phyloP scores from a whole-genome alignment of 2,329 filamentous ascomycete genomes.

The Exophiala viscosa region DNA sequence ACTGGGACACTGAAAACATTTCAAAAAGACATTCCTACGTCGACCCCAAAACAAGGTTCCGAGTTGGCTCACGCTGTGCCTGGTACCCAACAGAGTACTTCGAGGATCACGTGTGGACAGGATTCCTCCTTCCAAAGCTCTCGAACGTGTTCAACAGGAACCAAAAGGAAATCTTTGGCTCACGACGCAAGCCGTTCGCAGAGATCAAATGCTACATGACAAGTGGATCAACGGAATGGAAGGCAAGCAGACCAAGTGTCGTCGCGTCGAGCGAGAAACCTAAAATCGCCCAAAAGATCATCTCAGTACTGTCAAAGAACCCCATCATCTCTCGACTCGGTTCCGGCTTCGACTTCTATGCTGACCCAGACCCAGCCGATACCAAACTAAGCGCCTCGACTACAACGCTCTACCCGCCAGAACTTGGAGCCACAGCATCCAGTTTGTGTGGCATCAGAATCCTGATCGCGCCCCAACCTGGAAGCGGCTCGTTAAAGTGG shows the following conservation, averaged over 20 bases:
- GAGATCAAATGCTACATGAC: constrained; percentile 1
- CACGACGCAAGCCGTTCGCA: neutral
- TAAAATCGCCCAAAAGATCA: neutral
- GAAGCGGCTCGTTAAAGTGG: neutral
- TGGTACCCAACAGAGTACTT: neutral
- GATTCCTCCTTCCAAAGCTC: neutral
- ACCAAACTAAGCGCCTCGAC: neutral
- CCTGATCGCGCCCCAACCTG: neutral
- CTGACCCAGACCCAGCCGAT: neutral
- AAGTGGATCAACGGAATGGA: neutral
- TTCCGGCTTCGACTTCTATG: neutral
- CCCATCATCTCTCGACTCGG: neutral
- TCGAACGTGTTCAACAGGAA: neutral
- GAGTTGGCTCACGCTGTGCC: neutral
- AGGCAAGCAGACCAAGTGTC: neutral
- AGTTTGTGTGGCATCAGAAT: too few species aligned
- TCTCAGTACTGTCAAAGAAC: neutral
- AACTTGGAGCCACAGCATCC: too few species aligned
- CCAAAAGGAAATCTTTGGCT: neutral
- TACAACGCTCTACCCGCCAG: too few species aligned
- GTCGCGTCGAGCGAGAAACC: neutral
- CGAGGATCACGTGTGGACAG: neutral
- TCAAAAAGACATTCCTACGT: neutral
- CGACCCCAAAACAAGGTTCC: neutral
- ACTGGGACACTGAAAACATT: neutral